Evolutionary conservation across 2,329 filamentous ascomycete species (phyloP).

Genomic region (Trichoderma simmonsii): DNA sequence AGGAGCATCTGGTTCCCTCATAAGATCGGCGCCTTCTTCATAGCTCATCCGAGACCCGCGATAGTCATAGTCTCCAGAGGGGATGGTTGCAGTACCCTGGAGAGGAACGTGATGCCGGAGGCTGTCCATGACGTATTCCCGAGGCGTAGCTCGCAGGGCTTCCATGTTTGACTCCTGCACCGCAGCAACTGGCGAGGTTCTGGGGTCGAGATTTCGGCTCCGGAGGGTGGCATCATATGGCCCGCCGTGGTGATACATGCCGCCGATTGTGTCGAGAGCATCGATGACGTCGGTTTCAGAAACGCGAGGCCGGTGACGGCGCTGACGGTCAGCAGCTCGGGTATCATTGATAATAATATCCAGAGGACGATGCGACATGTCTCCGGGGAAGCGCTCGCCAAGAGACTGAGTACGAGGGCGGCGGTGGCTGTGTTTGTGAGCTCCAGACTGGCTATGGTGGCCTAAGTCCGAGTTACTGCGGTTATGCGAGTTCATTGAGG

Average conservation of each 20-base stretch:
- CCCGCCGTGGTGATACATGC: conserved; percentile 81
- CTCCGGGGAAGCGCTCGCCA: conserved; percentile 55
- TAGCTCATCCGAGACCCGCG: conserved; percentile 72
- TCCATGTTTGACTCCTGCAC: conserved; percentile 69
- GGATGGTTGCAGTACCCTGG: conserved; percentile 74
- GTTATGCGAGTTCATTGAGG: neutral
- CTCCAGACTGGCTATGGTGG: neutral
- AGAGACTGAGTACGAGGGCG: conserved; percentile 22
- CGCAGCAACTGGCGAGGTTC: conserved; percentile 71
- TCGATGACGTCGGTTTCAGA: conserved; percentile 78
- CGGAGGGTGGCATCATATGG: conserved; percentile 82
- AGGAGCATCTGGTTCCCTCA: conserved; percentile 64
- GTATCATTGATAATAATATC: conserved; percentile 62
- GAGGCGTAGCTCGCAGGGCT: conserved; percentile 76
- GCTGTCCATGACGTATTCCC: conserved; percentile 72
- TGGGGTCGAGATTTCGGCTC: conserved; percentile 64
- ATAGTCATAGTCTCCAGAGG: conserved; percentile 66
- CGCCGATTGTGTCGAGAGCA: conserved; percentile 65
- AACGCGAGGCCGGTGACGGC: conserved; percentile 63
- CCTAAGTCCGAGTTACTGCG: neutral
- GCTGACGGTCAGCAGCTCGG: conserved; percentile 64
- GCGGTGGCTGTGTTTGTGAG: conserved; percentile 15
- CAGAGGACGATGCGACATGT: conserved; percentile 63
- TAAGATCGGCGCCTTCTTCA: conserved; percentile 81
- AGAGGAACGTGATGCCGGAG: conserved; percentile 72